These are phyloP conservation scores for Pseudocercospora fijiensis DNA, from an alignment of 2,329 filamentous ascomycete genomes.

Conservation along the genomic window DNA sequence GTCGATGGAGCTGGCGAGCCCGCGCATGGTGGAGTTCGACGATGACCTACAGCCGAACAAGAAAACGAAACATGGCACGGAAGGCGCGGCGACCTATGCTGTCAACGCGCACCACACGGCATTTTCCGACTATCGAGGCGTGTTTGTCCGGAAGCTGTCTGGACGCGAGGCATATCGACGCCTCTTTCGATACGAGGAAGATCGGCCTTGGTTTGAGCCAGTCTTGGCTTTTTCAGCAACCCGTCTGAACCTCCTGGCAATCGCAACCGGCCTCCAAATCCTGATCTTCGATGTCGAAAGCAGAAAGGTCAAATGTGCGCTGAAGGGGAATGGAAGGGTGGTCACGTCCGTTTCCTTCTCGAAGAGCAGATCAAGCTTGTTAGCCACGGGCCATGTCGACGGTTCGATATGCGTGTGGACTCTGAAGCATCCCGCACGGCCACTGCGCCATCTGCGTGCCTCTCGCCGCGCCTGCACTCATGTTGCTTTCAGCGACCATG, in stretches of 20 bases:
- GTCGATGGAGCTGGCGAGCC: constrained; percentile 19
- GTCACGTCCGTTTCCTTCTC: constrained; percentile 25
- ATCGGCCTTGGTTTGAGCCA: constrained; percentile 18
- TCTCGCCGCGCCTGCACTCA: constrained; percentile 23
- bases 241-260: constrained; percentile 25
- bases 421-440: constrained; percentile 21
- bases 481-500: constrained; percentile 18
- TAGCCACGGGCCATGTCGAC: constrained; percentile 28
- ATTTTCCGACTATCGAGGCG: constrained; percentile 20
- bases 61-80: not conserved
- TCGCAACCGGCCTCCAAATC: constrained; percentile 26
- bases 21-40: constrained; percentile 2
- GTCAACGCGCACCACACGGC: constrained; percentile 27
- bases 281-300: constrained; percentile 25
- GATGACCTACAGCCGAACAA: not conserved
- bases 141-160: constrained; percentile 19
- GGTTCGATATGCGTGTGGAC: constrained; percentile 29
- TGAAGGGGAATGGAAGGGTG: constrained; percentile 29
- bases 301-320: constrained; percentile 11
- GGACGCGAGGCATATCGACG: constrained; percentile 11
- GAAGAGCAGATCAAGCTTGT: constrained; percentile 14
- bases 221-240: constrained; percentile 25
- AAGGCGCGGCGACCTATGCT: constrained; percentile 15
- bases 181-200: constrained; percentile 15
- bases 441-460: constrained; percentile 22